Conservation (phyloP, 371 early-diverging fungal species). For the Batrachochytrium dendrobatidis region DNA sequence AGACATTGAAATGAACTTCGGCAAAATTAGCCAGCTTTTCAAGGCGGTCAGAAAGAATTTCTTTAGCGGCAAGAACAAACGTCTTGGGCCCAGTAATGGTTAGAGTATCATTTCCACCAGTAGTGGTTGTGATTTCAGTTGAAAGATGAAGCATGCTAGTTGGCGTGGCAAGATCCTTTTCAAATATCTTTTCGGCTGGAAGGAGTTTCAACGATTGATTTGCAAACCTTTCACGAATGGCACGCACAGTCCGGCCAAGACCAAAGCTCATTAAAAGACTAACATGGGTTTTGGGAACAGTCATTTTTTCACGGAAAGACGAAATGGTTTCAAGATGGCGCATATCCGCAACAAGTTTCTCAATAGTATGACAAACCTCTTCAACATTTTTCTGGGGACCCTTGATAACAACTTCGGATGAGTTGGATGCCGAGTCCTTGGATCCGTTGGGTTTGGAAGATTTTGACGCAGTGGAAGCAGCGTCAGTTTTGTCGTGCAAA, state of each 20-base stretch:
- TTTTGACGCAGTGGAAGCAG: slow-evolving; percentile 18
- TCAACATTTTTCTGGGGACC: slow-evolving; percentile 74
- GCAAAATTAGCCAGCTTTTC: slow-evolving; percentile 29
- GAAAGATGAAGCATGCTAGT: slow-evolving; percentile 6
- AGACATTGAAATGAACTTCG: slow-evolving; percentile 29
- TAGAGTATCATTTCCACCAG: slow-evolving; percentile 19
- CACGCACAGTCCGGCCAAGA: slow-evolving; percentile 30
- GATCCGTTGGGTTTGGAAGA: slow-evolving; percentile 32
- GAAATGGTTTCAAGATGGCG: slow-evolving; percentile 62
- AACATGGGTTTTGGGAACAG: slow-evolving; percentile 52
- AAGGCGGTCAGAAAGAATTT: slow-evolving; percentile 27
- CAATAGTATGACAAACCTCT: slow-evolving; percentile 57
- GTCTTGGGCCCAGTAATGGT: slow-evolving; percentile 38
- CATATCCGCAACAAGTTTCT: slow-evolving; percentile 55
- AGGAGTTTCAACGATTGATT: slow-evolving; percentile 6
- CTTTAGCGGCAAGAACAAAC: slow-evolving; percentile 29
- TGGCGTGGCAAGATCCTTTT: slow-evolving; percentile 16
- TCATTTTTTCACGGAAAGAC: slow-evolving; percentile 59
- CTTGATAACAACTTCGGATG: slow-evolving; percentile 61
- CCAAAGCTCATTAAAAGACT: slow-evolving; percentile 18
- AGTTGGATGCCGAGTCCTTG: slow-evolving; percentile 15
- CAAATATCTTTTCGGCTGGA: slow-evolving; percentile 9
- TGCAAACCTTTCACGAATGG: slow-evolving; percentile 20
- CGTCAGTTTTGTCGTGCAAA: too few species aligned
- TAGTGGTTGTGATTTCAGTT: slow-evolving; percentile 5